Conservation (phyloP, 2,329 filamentous ascomycete genomes). For the Fusarium marasasianum region DNA sequence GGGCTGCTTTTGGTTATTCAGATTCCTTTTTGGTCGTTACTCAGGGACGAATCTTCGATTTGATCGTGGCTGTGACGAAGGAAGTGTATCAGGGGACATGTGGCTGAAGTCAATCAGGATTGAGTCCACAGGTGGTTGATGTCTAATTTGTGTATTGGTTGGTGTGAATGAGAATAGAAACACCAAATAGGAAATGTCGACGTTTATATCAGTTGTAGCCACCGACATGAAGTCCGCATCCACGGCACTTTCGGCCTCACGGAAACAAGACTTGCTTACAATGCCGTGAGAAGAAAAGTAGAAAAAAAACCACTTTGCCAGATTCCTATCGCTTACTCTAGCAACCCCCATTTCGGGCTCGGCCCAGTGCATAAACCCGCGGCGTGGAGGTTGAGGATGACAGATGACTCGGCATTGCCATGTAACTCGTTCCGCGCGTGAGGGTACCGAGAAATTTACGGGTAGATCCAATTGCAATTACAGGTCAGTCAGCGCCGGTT, state of each 20-base stretch:
- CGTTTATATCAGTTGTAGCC: conserved; percentile 21
- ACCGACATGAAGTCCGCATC: neutral
- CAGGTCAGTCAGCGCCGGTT: neutral
- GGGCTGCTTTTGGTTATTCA: conserved; percentile 30
- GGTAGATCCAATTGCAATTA: neutral
- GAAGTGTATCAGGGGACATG: neutral
- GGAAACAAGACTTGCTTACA: conserved; percentile 22
- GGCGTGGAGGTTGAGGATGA: conserved; percentile 8
- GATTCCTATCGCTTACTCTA: conserved; percentile 30
- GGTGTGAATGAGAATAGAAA: neutral
- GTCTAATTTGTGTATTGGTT: neutral
- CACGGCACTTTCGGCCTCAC: conserved; percentile 18
- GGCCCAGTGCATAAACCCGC: conserved; percentile 21
- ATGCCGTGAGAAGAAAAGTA: neutral
- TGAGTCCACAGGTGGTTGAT: neutral
- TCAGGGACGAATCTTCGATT: conserved; percentile 12
- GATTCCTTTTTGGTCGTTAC: conserved; percentile 6
- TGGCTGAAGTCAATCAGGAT: neutral
- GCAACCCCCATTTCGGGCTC: conserved; percentile 25
- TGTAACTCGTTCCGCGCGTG: conserved; percentile 13
- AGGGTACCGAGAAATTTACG: conserved; percentile 15
- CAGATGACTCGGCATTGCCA: conserved; percentile 29
- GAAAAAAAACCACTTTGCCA: conserved; percentile 13
- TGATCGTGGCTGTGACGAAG: conserved; percentile 24
- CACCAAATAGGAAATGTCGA: neutral